Evolutionary conservation across 2,329 filamentous ascomycete species (phyloP).

Genomic region (Xylaria sp.): DNA sequence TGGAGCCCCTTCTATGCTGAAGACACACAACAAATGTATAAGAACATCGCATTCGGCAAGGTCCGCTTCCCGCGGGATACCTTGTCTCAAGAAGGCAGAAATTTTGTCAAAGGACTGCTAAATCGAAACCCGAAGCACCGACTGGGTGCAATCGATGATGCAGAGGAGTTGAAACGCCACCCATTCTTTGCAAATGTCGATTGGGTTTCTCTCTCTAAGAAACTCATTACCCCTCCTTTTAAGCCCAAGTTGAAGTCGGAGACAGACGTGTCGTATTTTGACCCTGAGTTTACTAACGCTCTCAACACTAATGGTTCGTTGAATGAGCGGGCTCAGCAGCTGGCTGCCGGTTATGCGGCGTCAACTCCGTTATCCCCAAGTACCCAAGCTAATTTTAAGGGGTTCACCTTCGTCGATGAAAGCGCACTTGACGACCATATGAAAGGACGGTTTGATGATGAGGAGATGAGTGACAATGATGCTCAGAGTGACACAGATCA

Average conservation of each 20-base stretch:
- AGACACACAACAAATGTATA: slow-evolving; percentile 99
- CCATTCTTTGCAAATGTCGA: slow-evolving; percentile 95
- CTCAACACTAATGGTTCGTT: slow-evolving; percentile 86
- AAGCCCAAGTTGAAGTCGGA: slow-evolving; percentile 97
- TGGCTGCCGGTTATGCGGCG: slow-evolving; percentile 85
- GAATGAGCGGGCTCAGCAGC: slow-evolving; percentile 87
- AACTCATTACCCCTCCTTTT: slow-evolving; percentile 94
- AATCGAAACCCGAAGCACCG: slow-evolving; percentile 98
- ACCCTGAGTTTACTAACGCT: slow-evolving; percentile 97
- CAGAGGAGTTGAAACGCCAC: slow-evolving; percentile 92
- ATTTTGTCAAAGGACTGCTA: slow-evolving; percentile 96
- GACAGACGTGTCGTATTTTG: slow-evolving; percentile 97
- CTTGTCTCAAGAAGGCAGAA: slow-evolving; percentile 90
- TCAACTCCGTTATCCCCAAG: slow-evolving; percentile 94
- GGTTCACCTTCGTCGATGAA: slow-evolving; percentile 99
- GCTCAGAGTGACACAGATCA: slow-evolving; percentile 56
- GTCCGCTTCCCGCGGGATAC: slow-evolving; percentile 96
- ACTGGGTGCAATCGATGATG: slow-evolving; percentile 88
- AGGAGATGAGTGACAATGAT: slow-evolving; percentile 69
- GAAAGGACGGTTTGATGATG: slow-evolving; percentile 62
- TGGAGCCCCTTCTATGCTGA: slow-evolving; percentile 99
- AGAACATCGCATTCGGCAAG: slow-evolving; percentile 99
- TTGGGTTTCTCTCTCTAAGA: slow-evolving; percentile 88
- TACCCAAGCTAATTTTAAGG: slow-evolving; percentile 97
- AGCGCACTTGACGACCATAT: slow-evolving; percentile 91